phyloP scores from a whole-genome alignment of 305 asterid species.

The Plantago coronopus region DNA sequence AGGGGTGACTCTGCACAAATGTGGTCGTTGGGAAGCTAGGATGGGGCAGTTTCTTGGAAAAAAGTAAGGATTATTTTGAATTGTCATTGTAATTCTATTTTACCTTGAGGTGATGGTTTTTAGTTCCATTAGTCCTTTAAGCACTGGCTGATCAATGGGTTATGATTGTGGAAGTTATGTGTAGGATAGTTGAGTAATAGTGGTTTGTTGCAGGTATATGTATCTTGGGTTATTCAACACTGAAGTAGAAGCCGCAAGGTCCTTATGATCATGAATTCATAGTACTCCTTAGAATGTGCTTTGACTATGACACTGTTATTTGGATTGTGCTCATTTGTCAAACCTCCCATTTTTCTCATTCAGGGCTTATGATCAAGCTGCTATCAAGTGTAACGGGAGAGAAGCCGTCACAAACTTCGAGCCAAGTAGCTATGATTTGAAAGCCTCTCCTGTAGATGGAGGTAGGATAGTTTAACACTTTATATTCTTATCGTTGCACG shows the following conservation, averaged over 20 bases:
- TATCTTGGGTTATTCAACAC: conserved; percentile 67
- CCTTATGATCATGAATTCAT: conserved; percentile 41
- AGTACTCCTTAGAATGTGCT: conserved; percentile 30
- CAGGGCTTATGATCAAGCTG: conserved; percentile 85
- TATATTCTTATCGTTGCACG: conserved; percentile 5
- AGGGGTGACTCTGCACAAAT: conserved; percentile 77
- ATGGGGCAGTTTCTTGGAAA: conserved; percentile 87
- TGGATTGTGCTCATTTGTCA: conserved; percentile 26
- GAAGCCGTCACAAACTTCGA: conserved; percentile 76
- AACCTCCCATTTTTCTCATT: conserved; percentile 26
- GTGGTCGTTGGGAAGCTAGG: conserved; percentile 82
- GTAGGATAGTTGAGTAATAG: conserved; percentile 38
- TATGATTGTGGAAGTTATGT: conserved; percentile 14
- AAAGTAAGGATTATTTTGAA: conserved; percentile 42
- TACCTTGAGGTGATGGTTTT: neutral
- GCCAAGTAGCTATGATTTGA: conserved; percentile 41
- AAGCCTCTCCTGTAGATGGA: conserved; percentile 36
- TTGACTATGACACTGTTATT: conserved; percentile 18
- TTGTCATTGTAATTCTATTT: too few species aligned
- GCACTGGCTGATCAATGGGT: conserved; percentile 17
- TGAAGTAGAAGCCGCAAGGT: conserved; percentile 79
- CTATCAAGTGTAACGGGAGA: conserved; percentile 55
- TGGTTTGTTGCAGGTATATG: conserved; percentile 54
- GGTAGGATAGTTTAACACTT: conserved; percentile 30
- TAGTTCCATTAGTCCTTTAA: conserved; percentile 8